Base-by-base conservation (phyloP, 257 asterid genomes). In the Salvia miltiorrhiza region DNA sequence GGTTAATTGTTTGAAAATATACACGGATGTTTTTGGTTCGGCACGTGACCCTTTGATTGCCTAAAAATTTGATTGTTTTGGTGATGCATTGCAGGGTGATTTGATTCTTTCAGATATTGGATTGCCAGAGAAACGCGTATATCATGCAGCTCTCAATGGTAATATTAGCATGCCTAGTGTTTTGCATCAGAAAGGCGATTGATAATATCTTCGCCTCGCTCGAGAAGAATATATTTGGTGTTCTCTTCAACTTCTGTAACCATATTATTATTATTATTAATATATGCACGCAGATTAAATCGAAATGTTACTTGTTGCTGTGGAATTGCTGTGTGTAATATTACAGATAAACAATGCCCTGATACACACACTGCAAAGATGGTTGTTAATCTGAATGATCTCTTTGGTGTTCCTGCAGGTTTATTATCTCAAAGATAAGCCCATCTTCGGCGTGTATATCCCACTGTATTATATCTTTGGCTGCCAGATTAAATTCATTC, bases 71-170 rank as follows among this genome's bases (percentile, higher is more conserved):
- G 54, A 62, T 52, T 55, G 32, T 74, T 71, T n/a, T n/a, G n/a
- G n/a, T n/a, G n/a, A 16, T 64, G 67, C 59, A 66, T 52, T 89
- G 90, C 96, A 93, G 97, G 97, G 95, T 52, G 79, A 79, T 81
- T 73, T 93, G 77, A 76, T 76, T 57, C 86, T 86, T 55, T 86
- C 96, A 14, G 96, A 85, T 73, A 85, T 90, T 30, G 97, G 99
- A 55, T 83, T 94, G 89, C 80, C 97, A 20, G 99, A 94, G 88
- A 93, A 93, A 78, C 84, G 97, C 71, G 81, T 85, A 13, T 93
- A 87, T 78, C 96, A 87, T 76, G 93, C 95, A 59, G 97, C 95
- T 65, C 95, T 93, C 72, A 85, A 93, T 87, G 97, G 98, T 93
- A 90, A 86, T 81, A 83, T 67, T 82, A 81, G 76, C 85, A 83